Evolutionary conservation across 2,329 filamentous ascomycete genomes (phyloP), one percentile per base, ranked within the genome.

Genomic region (Chrysoporthe austroafricana): DNA sequence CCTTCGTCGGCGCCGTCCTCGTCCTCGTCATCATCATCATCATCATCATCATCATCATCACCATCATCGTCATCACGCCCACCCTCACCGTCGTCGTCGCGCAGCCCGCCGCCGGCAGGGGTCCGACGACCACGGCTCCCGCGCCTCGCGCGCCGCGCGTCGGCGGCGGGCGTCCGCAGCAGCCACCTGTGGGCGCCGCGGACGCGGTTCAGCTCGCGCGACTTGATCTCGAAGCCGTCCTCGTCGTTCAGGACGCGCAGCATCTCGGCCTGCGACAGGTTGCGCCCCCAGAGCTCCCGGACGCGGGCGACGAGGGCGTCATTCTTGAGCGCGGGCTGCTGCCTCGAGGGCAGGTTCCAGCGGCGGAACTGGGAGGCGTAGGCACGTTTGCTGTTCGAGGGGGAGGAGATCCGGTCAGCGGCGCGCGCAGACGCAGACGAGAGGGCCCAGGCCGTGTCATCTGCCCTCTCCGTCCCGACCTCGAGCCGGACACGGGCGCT

Each of bases 331-430:
- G 89, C 88, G 0, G 89, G 88, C 69, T 90, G 88, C 72, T 91
- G 88, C 76, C 93, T 93, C 67, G 85, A 87, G 16, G 92, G 91
- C 72, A 96, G 95, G 8, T 88, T 86, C 93, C 93, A 96, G 76
- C 88, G 84, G 74, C 89, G 90, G 78, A 94, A 92, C 72, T 93
- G 90, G 3, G 85, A 88, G 77, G 93, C 91, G 70, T 90, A 93
- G 56, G 90, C 89, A 69, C 91, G 89, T 81, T 92, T 93, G 77
- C 91, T 92, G 78, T 65, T 56, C 39, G 39, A 11, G 13, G 63
- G 34, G 4, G 34, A n/a, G 32, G 54, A 64, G 59, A 66, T 52
- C 52, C 46, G n/a, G 58, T 54, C 61, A 48, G 43, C 57, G 21
- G 26, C 14, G 26, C 26, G 26, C 26, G 26, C 26, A 26, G 26